Conservation (phyloP, 768 basidiomycete species). For the Holtermanniella nyarrowii region DNA sequence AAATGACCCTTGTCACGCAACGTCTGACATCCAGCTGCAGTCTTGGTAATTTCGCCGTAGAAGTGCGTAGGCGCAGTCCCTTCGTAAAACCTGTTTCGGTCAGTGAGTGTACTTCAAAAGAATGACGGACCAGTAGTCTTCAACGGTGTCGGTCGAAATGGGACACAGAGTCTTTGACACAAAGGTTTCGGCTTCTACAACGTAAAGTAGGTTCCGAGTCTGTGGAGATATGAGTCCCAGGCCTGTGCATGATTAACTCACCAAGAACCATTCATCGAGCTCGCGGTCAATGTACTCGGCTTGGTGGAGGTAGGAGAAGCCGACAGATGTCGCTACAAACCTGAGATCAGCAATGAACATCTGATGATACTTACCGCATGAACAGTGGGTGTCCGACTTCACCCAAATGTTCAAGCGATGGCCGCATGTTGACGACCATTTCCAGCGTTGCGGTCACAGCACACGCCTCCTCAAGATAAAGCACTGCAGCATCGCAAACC, state of each 20-base stretch:
- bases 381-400: constrained; percentile 81
- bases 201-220: constrained; percentile 90
- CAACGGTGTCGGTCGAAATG: constrained; percentile 23
- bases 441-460: constrained; percentile 72
- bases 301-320: constrained; percentile 83
- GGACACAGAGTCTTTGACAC: constrained; percentile 47
- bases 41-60: constrained; percentile 96
- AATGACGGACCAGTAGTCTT: constrained; percentile 27
- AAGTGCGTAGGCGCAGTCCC: constrained; percentile 81
- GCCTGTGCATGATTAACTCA: no score
- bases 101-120: neutral
- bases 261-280: constrained; percentile 94
- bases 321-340: constrained; percentile 87
- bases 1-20: constrained; percentile 86
- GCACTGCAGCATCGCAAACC: constrained; percentile 81
- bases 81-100: constrained; percentile 26
- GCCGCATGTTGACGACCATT: constrained; percentile 86
- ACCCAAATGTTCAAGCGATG: constrained; percentile 88
- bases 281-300: constrained; percentile 88
- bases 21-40: constrained; percentile 84
- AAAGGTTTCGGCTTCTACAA: constrained; percentile 86
- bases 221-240: constrained; percentile 35
- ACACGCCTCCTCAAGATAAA: constrained; percentile 80
- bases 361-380: constrained; percentile 54
- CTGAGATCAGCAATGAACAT: constrained; percentile 42